phyloP scores from a whole-genome alignment of 495 filamentous ascomycete species.

The Bombardia bombarda region DNA sequence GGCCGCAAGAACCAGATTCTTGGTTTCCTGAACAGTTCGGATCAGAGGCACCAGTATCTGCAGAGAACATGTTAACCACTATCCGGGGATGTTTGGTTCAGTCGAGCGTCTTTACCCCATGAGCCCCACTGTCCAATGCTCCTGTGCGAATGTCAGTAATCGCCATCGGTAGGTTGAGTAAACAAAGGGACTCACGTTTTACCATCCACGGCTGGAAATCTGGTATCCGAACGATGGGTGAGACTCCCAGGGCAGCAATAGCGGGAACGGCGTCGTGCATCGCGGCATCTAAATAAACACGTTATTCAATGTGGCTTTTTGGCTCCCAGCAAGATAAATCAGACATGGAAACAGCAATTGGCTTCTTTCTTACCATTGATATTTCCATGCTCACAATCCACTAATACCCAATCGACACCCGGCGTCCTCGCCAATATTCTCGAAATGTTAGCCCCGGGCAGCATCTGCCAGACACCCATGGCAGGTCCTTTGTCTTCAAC shows the following conservation, averaged over 20 bases:
- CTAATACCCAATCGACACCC: slow-evolving; percentile 66
- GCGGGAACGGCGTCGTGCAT: slow-evolving; percentile 82
- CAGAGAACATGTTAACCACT: not conserved
- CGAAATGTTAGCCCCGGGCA: slow-evolving; percentile 66
- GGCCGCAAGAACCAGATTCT: slow-evolving; percentile 47
- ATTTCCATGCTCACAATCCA: slow-evolving; percentile 74
- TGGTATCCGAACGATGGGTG: slow-evolving; percentile 59
- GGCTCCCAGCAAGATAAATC: no score
- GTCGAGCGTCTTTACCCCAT: slow-evolving; percentile 40
- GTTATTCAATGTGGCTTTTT: slow-evolving; percentile 8
- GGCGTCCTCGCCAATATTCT: slow-evolving; percentile 57
- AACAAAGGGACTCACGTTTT: slow-evolving; percentile 45
- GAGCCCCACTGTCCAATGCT: slow-evolving; percentile 60
- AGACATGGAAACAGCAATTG: no score
- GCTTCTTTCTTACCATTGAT: slow-evolving; percentile 50
- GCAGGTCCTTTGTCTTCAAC: slow-evolving; percentile 44
- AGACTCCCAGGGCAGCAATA: slow-evolving; percentile 57
- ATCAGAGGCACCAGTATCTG: slow-evolving; percentile 58
- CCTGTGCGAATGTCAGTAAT: slow-evolving; percentile 28
- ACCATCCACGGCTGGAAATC: slow-evolving; percentile 63
- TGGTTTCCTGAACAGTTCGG: slow-evolving; percentile 55
- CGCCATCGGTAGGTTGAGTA: not conserved
- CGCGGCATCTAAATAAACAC: slow-evolving; percentile 47
- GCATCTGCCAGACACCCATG: slow-evolving; percentile 67
- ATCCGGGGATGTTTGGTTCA: not conserved